A percentile compares a stretch with the other conserved stretches of the same genome.
phyloP scores from a whole-genome alignment of 2,329 filamentous ascomycete genomes.

The Atkinsonella texensis region DNA sequence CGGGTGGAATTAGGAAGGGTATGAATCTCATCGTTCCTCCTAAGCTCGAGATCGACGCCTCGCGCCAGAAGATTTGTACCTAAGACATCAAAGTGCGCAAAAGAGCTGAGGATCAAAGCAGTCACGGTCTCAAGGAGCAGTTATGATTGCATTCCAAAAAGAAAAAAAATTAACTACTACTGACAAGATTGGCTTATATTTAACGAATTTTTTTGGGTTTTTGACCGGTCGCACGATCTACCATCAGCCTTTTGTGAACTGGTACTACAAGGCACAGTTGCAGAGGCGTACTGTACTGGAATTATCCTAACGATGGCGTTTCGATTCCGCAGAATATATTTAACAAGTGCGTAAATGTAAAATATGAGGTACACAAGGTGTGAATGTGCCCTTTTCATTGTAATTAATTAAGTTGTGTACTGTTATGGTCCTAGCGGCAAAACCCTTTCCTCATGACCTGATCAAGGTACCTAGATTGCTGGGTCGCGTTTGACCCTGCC shows the following conservation, averaged over 20 bases:
- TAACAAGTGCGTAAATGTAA: background rate
- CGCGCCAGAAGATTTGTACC: no score
- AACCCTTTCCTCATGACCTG: background rate
- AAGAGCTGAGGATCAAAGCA: no score
- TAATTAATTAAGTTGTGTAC: slow-evolving; percentile 1
- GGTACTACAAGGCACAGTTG: background rate
- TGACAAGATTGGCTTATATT: no score
- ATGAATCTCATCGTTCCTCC: slow-evolving; percentile 10
- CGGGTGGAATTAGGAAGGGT: slow-evolving; percentile 38
- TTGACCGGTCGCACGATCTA: background rate
- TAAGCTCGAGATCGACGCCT: no score
- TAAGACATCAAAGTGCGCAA: no score
- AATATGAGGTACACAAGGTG: background rate
- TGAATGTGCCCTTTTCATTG: background rate
- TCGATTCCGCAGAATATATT: background rate
- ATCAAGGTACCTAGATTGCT: background rate
- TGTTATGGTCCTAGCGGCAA: background rate
- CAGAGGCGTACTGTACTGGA: background rate
- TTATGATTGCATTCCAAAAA: no score
- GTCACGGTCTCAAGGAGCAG: no score
- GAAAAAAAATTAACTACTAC: no score
- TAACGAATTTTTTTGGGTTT: background rate
- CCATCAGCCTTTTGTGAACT: background rate
- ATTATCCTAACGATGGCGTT: background rate
- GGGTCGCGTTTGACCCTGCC: no score